Conservation (phyloP, 805 yeast genomes). For the Crinitomyces ghanaensis region DNA sequence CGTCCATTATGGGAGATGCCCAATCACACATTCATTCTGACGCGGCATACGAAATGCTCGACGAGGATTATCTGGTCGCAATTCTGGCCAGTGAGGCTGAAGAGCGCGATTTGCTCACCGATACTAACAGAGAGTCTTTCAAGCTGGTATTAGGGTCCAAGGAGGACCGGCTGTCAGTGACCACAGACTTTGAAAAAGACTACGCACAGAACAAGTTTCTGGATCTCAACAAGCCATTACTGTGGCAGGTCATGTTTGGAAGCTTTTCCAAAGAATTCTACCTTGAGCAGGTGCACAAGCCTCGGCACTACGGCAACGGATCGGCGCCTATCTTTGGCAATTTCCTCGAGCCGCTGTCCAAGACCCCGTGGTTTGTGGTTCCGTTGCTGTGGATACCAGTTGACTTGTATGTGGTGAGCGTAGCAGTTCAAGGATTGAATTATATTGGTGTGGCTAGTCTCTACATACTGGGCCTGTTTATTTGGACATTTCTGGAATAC, state of each 20-base stretch:
- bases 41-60: slow-evolving; percentile 74
- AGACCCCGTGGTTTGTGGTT: slow-evolving; percentile 91
- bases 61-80: slow-evolving; percentile 70
- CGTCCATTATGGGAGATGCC: slow-evolving; percentile 66
- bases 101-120: slow-evolving; percentile 55
- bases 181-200: slow-evolving; percentile 69
- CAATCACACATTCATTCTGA: slow-evolving; percentile 71
- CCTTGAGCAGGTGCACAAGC: slow-evolving; percentile 93
- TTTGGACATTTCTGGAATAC: slow-evolving; percentile 92
- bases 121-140: slow-evolving; percentile 31
- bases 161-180: slow-evolving; percentile 59
- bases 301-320: slow-evolving; percentile 95
- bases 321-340: slow-evolving; percentile 95
- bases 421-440: slow-evolving; percentile 45
- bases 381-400: slow-evolving; percentile 84
- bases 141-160: slow-evolving; percentile 27
- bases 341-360: slow-evolving; percentile 79
- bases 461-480: slow-evolving; percentile 71
- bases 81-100: slow-evolving; percentile 74
- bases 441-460: slow-evolving; percentile 38
- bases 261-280: slow-evolving; percentile 80
- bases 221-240: slow-evolving; percentile 72
- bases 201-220: slow-evolving; percentile 68
- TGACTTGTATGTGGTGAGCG: slow-evolving; percentile 48
- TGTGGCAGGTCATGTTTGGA: slow-evolving; percentile 67